These are phyloP conservation scores for Xerocomus brunneocitrinus DNA, from an alignment of 768 basidiomycete species.

Conservation along the genomic window DNA sequence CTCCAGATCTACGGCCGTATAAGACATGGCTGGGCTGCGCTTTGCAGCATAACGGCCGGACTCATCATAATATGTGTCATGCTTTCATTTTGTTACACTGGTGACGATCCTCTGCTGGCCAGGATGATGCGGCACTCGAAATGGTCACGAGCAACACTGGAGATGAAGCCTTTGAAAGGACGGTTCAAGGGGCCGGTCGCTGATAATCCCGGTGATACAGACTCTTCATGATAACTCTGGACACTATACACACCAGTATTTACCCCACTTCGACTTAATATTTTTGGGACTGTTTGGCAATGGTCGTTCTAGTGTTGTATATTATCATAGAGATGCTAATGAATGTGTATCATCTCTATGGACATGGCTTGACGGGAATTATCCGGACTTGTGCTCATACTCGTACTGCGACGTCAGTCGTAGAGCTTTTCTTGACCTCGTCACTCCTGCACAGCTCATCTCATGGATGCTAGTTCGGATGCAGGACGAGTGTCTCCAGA, in stretches of 20 bases:
- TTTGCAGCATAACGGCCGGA: conserved; percentile 47
- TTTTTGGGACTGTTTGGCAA: conserved; percentile 8
- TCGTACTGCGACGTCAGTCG: not conserved
- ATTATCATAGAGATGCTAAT: conserved; percentile 7
- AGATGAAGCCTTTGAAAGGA: conserved; percentile 8
- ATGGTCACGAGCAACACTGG: conserved; percentile 8
- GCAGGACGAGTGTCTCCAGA: conserved; percentile 12
- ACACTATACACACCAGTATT: conserved; percentile 5
- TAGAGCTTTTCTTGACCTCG: not conserved
- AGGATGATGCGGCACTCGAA: conserved; percentile 23
- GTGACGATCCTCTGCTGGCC: conserved; percentile 39
- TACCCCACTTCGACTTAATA: not conserved
- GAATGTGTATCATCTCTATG: conserved; percentile 2
- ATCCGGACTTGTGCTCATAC: not conserved
- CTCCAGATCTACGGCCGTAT: conserved; percentile 56
- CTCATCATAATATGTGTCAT: conserved; percentile 37
- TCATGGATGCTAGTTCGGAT: conserved; percentile 20
- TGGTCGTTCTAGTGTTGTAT: conserved; percentile 9
- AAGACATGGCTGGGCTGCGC: conserved; percentile 53
- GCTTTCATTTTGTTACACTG: conserved; percentile 45
- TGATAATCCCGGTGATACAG: not conserved
- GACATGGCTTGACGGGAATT: not conserved
- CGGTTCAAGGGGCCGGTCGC: not conserved
- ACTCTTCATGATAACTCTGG: conserved; percentile 4
- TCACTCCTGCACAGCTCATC: conserved; percentile 10